Evolutionary conservation across 2,329 filamentous ascomycete species (phyloP).

Genomic region (Aspergillus alliaceus): DNA sequence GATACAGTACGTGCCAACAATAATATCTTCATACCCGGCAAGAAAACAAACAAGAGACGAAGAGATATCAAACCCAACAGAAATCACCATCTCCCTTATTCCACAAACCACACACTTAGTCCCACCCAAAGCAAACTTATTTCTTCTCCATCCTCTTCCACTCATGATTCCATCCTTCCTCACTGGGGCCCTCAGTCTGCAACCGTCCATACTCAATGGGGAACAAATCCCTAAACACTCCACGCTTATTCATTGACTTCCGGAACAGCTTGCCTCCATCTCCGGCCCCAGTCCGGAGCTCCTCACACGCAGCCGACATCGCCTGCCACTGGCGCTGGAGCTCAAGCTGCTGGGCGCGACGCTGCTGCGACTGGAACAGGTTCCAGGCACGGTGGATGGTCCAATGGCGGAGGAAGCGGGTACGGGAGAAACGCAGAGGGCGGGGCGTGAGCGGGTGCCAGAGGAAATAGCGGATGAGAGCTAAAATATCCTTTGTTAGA

Average conservation of each 20-base stretch:
- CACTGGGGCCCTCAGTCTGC: conserved; percentile 77
- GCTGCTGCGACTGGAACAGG: conserved; percentile 71
- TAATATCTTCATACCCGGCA: background rate
- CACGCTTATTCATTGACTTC: conserved; percentile 87
- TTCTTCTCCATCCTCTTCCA: conserved; percentile 67
- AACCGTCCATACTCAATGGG: conserved; percentile 81
- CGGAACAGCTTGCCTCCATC: conserved; percentile 69
- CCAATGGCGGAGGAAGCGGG: conserved; percentile 90
- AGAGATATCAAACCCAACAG: background rate
- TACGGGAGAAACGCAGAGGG: conserved; percentile 84
- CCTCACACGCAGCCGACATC: conserved; percentile 85
- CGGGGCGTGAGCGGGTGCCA: conserved; percentile 67
- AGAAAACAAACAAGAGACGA: background rate
- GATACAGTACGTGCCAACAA: conserved; percentile 4
- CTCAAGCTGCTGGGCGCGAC: conserved; percentile 64
- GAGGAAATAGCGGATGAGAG: conserved; percentile 69
- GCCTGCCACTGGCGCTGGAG: conserved; percentile 76
- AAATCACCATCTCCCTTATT: background rate
- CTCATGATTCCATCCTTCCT: conserved; percentile 84
- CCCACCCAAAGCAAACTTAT: conserved; percentile 9
- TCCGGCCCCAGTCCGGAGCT: conserved; percentile 59
- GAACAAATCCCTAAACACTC: conserved; percentile 70
- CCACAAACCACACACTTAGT: background rate
- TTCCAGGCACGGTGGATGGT: conserved; percentile 97
- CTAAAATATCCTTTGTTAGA: conserved; percentile 39